phyloP scores from a whole-genome alignment of 805 yeast species.

The Saccharomycopsis javanensis region DNA sequence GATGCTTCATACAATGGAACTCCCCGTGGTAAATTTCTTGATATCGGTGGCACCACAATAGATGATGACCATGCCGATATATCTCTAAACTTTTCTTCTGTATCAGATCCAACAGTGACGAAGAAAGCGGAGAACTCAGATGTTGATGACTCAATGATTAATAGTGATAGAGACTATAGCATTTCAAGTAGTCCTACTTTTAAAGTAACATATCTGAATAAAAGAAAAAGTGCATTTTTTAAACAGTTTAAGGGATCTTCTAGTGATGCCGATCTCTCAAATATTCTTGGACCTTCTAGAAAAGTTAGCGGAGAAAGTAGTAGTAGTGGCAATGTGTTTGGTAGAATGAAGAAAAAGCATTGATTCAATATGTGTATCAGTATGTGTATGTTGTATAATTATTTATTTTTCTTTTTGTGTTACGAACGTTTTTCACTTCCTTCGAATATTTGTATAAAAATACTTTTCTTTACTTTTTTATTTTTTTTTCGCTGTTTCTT shows the following conservation, averaged over 20 bases:
- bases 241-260: not conserved
- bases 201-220: not conserved
- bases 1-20: not conserved
- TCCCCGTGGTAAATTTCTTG: not conserved
- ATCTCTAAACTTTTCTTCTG: not conserved
- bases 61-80: not conserved
- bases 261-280: not conserved
- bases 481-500: not conserved
- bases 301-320: not conserved
- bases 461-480: not conserved
- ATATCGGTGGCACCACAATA: not conserved
- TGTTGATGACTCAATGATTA: not conserved
- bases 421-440: not conserved
- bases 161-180: not conserved
- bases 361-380: not conserved
- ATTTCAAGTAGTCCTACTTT: not conserved
- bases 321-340: not conserved
- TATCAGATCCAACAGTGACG: not conserved
- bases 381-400: not conserved
- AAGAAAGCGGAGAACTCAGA: not conserved
- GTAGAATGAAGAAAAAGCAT: constrained; percentile 1
- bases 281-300: not conserved
- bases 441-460: not conserved
- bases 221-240: not conserved
- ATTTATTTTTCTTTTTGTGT: not conserved